Conservation (phyloP, 1,284 basidiomycete species). For the Coriolopsis trogii region DNA sequence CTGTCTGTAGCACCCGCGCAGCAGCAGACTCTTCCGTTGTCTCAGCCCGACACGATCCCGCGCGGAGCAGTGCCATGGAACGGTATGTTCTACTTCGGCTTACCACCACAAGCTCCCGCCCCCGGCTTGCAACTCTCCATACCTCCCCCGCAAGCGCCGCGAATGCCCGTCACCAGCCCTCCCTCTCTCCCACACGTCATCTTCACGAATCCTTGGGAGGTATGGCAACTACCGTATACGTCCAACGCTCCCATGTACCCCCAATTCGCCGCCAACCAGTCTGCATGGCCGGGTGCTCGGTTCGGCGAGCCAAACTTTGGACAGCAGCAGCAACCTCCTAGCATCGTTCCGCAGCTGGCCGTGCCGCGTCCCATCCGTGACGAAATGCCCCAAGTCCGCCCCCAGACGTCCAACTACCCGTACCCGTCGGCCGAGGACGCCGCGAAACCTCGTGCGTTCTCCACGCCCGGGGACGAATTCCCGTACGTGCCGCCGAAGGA, state of each 20-base stretch:
- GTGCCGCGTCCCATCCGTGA: not conserved
- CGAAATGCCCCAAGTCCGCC: not conserved
- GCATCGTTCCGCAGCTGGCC: not conserved
- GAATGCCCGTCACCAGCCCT: conserved; percentile 16
- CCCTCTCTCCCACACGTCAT: conserved; percentile 14
- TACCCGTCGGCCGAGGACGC: not conserved
- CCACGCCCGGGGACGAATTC: conserved; percentile 25
- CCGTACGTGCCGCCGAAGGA: conserved; percentile 30
- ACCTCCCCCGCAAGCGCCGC: conserved; percentile 1
- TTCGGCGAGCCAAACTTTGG: not conserved
- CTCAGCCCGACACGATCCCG: conserved; percentile 12
- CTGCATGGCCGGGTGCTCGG: conserved; percentile 2
- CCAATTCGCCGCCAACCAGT: conserved; percentile 1
- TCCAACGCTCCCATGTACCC: conserved; percentile 7
- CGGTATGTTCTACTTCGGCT: conserved; percentile 20
- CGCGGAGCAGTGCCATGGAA: conserved; percentile 18
- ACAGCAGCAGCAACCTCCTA: not conserved
- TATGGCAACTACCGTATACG: conserved; percentile 10
- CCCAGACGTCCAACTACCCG: conserved; percentile 1
- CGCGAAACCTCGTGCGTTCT: conserved; percentile 10
- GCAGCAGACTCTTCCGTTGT: not conserved
- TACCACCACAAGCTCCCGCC: conserved; percentile 4
- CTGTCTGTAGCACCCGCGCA: not conserved
- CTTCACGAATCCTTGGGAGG: conserved; percentile 17
- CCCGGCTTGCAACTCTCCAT: conserved; percentile 10